Conservation (phyloP, 345 rosid genomes). For the Passiflora organensis region DNA sequence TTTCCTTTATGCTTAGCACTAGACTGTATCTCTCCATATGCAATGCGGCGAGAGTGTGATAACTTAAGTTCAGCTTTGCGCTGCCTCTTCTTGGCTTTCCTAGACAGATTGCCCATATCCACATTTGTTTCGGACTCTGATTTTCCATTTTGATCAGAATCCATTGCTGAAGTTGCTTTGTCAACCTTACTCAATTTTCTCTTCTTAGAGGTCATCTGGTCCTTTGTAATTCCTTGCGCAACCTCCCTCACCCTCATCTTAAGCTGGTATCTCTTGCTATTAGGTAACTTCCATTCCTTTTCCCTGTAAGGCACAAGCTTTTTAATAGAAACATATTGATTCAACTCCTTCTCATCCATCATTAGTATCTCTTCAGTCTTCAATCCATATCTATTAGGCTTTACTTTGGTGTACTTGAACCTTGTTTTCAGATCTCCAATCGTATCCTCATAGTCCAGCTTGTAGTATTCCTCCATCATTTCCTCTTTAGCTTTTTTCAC, state of each 20-base stretch:
- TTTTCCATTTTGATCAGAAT: slow-evolving; percentile 22
- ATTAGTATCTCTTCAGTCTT: slow-evolving; percentile 52
- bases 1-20: slow-evolving; percentile 11
- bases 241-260: slow-evolving; percentile 48
- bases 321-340: slow-evolving; percentile 79
- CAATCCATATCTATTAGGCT: slow-evolving; percentile 60
- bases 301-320: slow-evolving; percentile 72
- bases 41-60: slow-evolving; percentile 49
- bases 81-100: slow-evolving; percentile 55
- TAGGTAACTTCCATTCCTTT: slow-evolving; percentile 71
- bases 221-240: slow-evolving; percentile 21
- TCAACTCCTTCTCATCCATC: slow-evolving; percentile 68
- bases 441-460: slow-evolving; percentile 87
- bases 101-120: slow-evolving; percentile 36
- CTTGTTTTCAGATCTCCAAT: slow-evolving; percentile 83
- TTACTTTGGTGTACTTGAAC: slow-evolving; percentile 72
- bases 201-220: slow-evolving; percentile 39
- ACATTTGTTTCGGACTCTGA: slow-evolving; percentile 22
- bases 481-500: slow-evolving; percentile 63
- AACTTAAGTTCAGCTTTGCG: slow-evolving; percentile 49
- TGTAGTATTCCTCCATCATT: slow-evolving; percentile 81
- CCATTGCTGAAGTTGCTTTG: slow-evolving; percentile 8
- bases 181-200: slow-evolving; percentile 28
- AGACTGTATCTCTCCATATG: slow-evolving; percentile 51
- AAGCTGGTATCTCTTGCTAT: slow-evolving; percentile 39